phyloP scores from a whole-genome alignment of 306 rosid genomes.

The Glycyrrhiza uralensis region DNA sequence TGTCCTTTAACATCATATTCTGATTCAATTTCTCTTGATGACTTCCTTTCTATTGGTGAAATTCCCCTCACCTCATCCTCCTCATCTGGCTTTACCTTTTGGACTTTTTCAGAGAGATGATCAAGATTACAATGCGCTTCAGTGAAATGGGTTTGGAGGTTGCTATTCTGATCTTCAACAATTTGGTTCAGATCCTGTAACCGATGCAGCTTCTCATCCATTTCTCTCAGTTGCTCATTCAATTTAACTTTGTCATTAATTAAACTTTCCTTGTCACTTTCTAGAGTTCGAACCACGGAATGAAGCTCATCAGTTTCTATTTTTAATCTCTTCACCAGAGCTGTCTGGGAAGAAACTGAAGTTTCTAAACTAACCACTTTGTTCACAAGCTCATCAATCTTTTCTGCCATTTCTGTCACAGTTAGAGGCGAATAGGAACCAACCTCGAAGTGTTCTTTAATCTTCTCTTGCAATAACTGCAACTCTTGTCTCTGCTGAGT shows the following conservation, averaged over 20 bases:
- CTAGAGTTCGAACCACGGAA: conserved; percentile 52
- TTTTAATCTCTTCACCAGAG: conserved; percentile 58
- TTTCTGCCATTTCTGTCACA: conserved; percentile 83
- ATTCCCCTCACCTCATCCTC: conserved; percentile 24
- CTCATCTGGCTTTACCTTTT: conserved; percentile 40
- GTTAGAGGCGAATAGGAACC: conserved; percentile 43
- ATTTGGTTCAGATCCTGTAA: conserved; percentile 53
- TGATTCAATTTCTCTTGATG: conserved; percentile 28
- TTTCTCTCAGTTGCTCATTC: conserved; percentile 50
- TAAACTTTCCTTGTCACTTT: conserved; percentile 55
- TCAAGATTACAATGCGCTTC: conserved; percentile 61
- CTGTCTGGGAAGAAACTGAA: conserved; percentile 73
- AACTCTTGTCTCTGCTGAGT: conserved; percentile 43
- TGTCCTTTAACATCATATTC: conserved; percentile 17
- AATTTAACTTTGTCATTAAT: conserved; percentile 44
- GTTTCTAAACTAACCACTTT: conserved; percentile 75
- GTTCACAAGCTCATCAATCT: conserved; percentile 76
- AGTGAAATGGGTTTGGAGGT: conserved; percentile 59
- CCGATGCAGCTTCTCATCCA: conserved; percentile 56
- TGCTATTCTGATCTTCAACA: conserved; percentile 51
- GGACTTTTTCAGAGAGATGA: conserved; percentile 56
- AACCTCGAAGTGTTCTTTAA: conserved; percentile 54
- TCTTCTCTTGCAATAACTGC: conserved; percentile 46
- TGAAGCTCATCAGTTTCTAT: conserved; percentile 69
- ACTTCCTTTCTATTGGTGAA: conserved; percentile 9